Evolutionary conservation across 495 filamentous ascomycete genomes (phyloP).

Genomic region (Neurospora sublineolata): DNA sequence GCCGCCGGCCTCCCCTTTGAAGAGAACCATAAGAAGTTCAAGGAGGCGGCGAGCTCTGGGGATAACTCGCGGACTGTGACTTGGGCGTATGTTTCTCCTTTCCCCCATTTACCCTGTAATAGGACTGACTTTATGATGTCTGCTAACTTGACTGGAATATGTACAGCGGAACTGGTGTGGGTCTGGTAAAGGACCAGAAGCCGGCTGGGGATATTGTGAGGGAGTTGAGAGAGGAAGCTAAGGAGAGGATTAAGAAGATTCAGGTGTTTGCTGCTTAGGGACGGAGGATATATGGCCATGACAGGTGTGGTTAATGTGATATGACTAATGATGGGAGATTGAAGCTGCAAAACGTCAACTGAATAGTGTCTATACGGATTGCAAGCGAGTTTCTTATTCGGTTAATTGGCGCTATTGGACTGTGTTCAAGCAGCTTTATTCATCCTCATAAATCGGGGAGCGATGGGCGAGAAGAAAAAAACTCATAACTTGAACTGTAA

Average conservation of each 20-base stretch:
- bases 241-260: conserved; percentile 31
- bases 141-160: background rate
- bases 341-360: background rate
- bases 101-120: background rate
- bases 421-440: background rate
- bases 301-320: background rate
- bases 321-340: background rate
- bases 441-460: background rate
- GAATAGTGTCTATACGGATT: background rate
- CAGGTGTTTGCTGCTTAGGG: conserved; percentile 1
- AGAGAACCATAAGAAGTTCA: conserved; percentile 48
- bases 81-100: conserved; percentile 41
- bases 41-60: conserved; percentile 31
- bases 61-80: conserved; percentile 24
- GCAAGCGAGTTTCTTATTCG: background rate
- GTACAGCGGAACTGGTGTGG: conserved; percentile 42
- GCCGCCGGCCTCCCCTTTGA: conserved; percentile 39
- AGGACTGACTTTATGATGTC: background rate
- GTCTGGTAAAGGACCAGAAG: conserved; percentile 50
- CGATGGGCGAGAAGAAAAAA: background rate
- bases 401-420: background rate
- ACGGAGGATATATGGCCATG: background rate
- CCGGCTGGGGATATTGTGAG: conserved; percentile 62
- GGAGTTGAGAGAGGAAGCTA: conserved; percentile 56
- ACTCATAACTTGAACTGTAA: background rate